These are phyloP conservation scores for Dryadomyces quercus-mongolicae DNA, from an alignment of 2,329 filamentous ascomycete species.

Conservation along the genomic window DNA sequence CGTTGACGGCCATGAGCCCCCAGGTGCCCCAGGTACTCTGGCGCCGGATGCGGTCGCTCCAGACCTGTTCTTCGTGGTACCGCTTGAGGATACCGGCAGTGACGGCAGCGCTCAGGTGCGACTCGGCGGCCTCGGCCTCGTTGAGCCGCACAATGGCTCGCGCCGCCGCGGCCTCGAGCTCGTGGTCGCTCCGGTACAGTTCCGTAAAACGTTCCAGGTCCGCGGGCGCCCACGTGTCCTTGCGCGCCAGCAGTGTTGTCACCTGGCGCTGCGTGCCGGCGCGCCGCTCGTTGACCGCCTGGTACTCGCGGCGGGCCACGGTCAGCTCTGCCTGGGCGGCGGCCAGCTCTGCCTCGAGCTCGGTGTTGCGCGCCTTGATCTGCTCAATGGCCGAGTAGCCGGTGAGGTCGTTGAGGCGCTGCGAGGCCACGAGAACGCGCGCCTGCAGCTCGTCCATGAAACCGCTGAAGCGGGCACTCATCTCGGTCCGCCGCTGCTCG, in stretches of 20 bases:
- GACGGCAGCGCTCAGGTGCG: conserved; percentile 62
- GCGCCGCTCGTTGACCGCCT: conserved; percentile 70
- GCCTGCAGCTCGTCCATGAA: conserved; percentile 86
- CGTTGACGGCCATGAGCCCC: conserved; percentile 94
- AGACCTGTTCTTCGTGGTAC: conserved; percentile 98
- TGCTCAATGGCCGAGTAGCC: conserved; percentile 87
- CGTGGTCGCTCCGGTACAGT: conserved; percentile 83
- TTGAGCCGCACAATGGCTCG: conserved; percentile 57
- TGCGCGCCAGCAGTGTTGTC: conserved; percentile 82
- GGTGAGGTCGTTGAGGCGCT: conserved; percentile 85
- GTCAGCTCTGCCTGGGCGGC: conserved; percentile 55
- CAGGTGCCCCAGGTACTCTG: conserved; percentile 99
- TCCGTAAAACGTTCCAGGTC: conserved; percentile 93
- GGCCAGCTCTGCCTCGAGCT: conserved; percentile 47
- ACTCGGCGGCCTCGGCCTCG: conserved; percentile 65
- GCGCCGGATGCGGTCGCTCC: conserved; percentile 91
- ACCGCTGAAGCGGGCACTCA: conserved; percentile 42
- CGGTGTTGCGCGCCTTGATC: conserved; percentile 66
- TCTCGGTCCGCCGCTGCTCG: conserved; percentile 29
- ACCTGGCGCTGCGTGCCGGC: conserved; percentile 91
- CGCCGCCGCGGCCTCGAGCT: conserved; percentile 75
- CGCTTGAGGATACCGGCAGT: conserved; percentile 76
- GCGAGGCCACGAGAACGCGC: conserved; percentile 72
- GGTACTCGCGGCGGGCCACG: conserved; percentile 62
- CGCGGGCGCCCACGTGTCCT: conserved; percentile 76